A percentile compares a stretch with the other conserved stretches of the same genome.
Evolutionary conservation across 352 stramenopile species (phyloP).

Genomic region (Pythium rishiriense): DNA sequence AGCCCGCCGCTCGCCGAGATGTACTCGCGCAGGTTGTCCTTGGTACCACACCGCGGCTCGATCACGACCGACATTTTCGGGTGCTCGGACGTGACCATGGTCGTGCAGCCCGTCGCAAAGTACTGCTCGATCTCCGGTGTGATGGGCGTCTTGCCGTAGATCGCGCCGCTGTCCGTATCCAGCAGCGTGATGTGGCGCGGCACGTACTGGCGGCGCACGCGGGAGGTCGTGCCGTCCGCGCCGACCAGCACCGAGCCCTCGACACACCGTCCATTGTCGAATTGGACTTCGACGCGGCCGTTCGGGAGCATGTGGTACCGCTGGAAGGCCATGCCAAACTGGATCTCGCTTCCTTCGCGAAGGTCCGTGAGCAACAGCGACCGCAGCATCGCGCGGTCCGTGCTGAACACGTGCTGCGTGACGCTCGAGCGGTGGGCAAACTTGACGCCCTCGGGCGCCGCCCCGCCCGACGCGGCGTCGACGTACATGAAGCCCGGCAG

Average conservation of each 20-base stretch:
- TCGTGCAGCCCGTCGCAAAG: slow-evolving; percentile 46
- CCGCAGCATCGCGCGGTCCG: slow-evolving; percentile 31
- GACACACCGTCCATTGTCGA: slow-evolving; percentile 49
- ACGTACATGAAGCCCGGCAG: slow-evolving; percentile 50
- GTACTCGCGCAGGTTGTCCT: slow-evolving; percentile 40
- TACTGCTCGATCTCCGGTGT: slow-evolving; percentile 54
- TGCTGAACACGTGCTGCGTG: slow-evolving; percentile 28
- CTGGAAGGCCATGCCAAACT: slow-evolving; percentile 63
- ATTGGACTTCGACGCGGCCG: slow-evolving; percentile 54
- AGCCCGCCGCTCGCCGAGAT: slow-evolving; percentile 17
- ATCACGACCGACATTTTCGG: slow-evolving; percentile 62
- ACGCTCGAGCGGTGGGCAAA: slow-evolving; percentile 7
- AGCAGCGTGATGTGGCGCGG: slow-evolving; percentile 45
- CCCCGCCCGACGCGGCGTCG: slow-evolving; percentile 36
- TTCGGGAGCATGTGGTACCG: slow-evolving; percentile 42
- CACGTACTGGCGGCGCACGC: slow-evolving; percentile 60
- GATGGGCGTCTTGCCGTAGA: slow-evolving; percentile 68
- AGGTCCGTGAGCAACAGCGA: slow-evolving; percentile 46
- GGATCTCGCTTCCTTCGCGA: slow-evolving; percentile 45
- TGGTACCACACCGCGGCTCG: slow-evolving; percentile 41
- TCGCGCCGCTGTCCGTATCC: slow-evolving; percentile 62
- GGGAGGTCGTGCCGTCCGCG: slow-evolving; percentile 59
- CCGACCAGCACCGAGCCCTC: slow-evolving; percentile 55
- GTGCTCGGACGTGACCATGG: slow-evolving; percentile 41
- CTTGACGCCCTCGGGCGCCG: slow-evolving; percentile 5